Base-by-base conservation (phyloP, 345 rosid genomes). In the Aurinia saxatilis region DNA sequence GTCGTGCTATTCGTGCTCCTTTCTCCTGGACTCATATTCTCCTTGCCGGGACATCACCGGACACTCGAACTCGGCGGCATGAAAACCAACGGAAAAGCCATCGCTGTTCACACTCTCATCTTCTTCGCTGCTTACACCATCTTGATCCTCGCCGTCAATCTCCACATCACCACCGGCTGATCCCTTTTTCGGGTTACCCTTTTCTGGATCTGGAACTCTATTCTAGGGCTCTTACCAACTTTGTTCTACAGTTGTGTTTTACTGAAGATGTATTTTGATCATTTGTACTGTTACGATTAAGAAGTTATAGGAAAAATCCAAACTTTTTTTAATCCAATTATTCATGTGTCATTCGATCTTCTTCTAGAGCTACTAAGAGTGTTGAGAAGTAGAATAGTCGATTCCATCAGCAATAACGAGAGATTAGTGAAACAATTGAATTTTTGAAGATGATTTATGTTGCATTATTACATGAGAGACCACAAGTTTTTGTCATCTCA, bases 71-170 rank as follows among this genome's bases (percentile, higher is more conserved):
- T 87, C 25, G 92, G 96, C 11, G 83, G 83, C 78, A 45, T 90
- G 85, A 90, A 87, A 83, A 93, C 99, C 30, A 90, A 87, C 68
- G 99, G 99, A 13, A 93, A 84, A 74, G 83, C 96, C n/a, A 75
- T 90, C 35, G 82, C 87, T 14, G 64, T 88, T 13, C 99, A 93
- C 79, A 74, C 96, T 33, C 79, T 90, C 68, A 66, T 93, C 76
- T 93, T 90, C 84, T 90, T 93, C 75, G 65, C 84, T 39, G 65
- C 82, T 46, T 87, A 90, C 59, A 74, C 97, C n/a, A 66, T 93
- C 67, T 73, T 93, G 66, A 71, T 88, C 80, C 30, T 93, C 63
- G 99, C 85, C 5, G 76, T 86, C 48, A 84, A 80, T 63, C 73
- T 90, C 60, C 99, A 90, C 72, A 86, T 93, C 90, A 84, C 89